phyloP scores from a whole-genome alignment of 2,329 filamentous ascomycete species.

The Penicillium sp. region DNA sequence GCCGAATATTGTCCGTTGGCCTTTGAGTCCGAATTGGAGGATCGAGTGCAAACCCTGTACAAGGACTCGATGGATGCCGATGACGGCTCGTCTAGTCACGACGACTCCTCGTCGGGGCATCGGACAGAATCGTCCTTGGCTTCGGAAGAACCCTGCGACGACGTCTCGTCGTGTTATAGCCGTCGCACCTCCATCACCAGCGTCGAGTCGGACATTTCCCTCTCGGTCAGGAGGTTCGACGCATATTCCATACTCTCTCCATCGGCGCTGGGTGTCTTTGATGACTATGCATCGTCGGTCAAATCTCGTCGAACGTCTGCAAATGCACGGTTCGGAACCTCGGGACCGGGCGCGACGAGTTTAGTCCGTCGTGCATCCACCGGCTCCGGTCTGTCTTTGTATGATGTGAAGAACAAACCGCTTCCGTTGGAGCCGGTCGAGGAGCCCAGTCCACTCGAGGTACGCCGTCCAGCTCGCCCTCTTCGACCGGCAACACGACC shows the following conservation, averaged over 20 bases:
- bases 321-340: not conserved
- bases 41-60: conserved; percentile 16
- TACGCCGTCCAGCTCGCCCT: conserved; percentile 12
- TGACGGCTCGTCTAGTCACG: not conserved
- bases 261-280: conserved; percentile 28
- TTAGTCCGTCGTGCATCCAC: conserved; percentile 8
- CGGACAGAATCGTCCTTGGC: conserved; percentile 18
- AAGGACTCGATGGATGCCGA: conserved; percentile 1
- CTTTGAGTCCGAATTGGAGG: conserved; percentile 13
- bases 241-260: conserved; percentile 24
- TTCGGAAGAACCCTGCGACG: conserved; percentile 24
- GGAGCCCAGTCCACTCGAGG: conserved; percentile 24
- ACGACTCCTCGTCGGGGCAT: not conserved
- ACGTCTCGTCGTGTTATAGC: conserved; percentile 34
- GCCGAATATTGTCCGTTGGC: not conserved
- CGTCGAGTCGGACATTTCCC: conserved; percentile 20
- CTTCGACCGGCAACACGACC: not conserved
- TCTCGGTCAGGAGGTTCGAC: conserved; percentile 2
- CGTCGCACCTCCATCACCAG: conserved; percentile 31
- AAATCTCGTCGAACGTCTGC: not conserved
- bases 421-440: conserved; percentile 35
- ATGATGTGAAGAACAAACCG: conserved; percentile 35
- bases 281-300: conserved; percentile 19
- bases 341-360: not conserved
- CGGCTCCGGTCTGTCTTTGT: conserved; percentile 17